Evolutionary conservation across 2,329 filamentous ascomycete species (phyloP), one percentile per base, ranked within the genome.

Genomic region (Ascochyta lentis): DNA sequence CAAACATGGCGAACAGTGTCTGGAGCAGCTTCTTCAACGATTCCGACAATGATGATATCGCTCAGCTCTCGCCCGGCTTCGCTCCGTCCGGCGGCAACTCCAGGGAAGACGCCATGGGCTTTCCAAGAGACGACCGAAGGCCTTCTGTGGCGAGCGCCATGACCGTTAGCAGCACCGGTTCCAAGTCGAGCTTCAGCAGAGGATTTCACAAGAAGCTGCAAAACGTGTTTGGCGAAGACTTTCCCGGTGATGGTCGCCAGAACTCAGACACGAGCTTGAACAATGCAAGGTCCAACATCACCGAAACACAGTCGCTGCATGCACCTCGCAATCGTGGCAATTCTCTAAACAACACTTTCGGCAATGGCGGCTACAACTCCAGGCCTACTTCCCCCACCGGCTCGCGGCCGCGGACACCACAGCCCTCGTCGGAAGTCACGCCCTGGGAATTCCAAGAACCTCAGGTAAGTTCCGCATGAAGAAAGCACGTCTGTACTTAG

Each of bases 371-470:
- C 46, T 69, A 79, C 38, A 77, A 78, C 49, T 80, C 81, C 52
- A 74, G 78, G 49, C 76, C 93, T 60, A 83, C 83, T 41, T 96
- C 93, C 49, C 92, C 92, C 37, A 84, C 85, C 48, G 86, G 86
- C 29, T 92, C 90, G 26, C 84, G 91, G 64, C 91, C 93, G 43
- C 85, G 89, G 66, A 96, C 91, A n/a, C 92, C 93, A 12, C 83
- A 92, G 47, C 91, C 91, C 38, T 91, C 91, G 12, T 95, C 91
- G 69, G 94, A 98, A 77, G 92, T 99, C 54, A 95, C 96, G 35
- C 95, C 95, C n/a, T 99, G 96, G 83, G 84, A 96, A 59, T 98
- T 95, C 73, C 95, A 98, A 77, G 91, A 95, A 72, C 84, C 84
- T 63, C 86, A 91, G 79, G 89, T 91, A 76, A 80, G 87, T 68